Evolutionary conservation across 2,329 filamentous ascomycete species (phyloP), one percentile per base, ranked within the genome.

Genomic region (Cladobotryum mycophilum): DNA sequence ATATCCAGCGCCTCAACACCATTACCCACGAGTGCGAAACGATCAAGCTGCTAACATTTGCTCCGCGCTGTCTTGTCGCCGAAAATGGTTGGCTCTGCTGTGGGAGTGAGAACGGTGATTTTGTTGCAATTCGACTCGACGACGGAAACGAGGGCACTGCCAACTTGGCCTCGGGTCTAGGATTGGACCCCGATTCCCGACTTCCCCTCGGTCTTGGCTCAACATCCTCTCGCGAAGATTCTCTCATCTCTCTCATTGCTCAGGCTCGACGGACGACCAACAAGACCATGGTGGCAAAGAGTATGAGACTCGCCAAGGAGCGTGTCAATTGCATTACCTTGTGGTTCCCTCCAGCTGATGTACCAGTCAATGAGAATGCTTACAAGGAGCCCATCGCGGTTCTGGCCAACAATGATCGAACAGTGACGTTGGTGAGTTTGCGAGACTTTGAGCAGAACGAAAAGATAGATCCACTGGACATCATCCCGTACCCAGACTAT

Each of bases 371-470:
- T 25, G 58, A 65, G 30, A 67, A 64, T 14, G 70, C 74, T 42
- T 81, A 84, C 61, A 59, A 61, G 14, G 67, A 71, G 15, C 72
- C 77, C 1, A 76, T 91, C n/a, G 87, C 84, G 47, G 78, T 88
- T 42, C 72, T 96, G 61, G 82, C 88, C 42, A 96, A 96, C 70
- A 99, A 99, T 65, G 93, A 97, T 70, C 86, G 84, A 64, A 89
- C 88, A 1, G 87, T 97, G 51, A 85, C 86, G 25, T 72, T 96
- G n/a, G 89, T 95, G 63, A 86, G 85, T 45, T 73, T 97, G 17
- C 75, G 80, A 25, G 80, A 85, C 47, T 80, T 82, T 47, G 68
- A 70, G 4, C 60, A 60, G 34, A 64, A 65, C 41, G 67, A 71
- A 14, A 67, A 67, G 44, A 66, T 68, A 13, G 76, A 86, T 53